Conservation (phyloP, 2,329 filamentous ascomycete genomes). For the Fusarium sp. region DNA sequence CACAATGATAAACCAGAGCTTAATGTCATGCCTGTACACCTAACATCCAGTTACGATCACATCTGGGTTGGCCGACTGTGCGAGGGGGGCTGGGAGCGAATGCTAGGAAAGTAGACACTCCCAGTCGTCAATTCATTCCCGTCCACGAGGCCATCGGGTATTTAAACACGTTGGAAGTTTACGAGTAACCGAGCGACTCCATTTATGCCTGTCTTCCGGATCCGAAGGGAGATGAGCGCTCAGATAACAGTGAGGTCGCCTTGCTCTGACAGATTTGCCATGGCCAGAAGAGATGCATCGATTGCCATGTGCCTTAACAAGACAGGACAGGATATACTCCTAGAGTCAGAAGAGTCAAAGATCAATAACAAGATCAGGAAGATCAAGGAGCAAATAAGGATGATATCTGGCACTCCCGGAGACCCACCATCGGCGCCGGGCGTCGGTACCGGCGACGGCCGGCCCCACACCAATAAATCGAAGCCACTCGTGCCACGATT, state of each 20-base stretch:
- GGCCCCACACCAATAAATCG: conserved; percentile 31
- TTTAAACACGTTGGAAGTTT: neutral
- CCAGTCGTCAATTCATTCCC: neutral
- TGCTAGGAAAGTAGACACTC: neutral
- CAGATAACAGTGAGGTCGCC: neutral
- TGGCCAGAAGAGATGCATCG: neutral
- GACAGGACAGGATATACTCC: neutral
- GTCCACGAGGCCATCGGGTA: too few species aligned
- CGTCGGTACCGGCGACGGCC: conserved; percentile 31
- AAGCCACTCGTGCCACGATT: conserved; percentile 32
- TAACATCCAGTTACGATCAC: neutral
- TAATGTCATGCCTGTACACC: too few species aligned
- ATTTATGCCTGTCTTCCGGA: neutral
- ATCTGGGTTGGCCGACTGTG: neutral
- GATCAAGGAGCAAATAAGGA: neutral
- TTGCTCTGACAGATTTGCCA: neutral
- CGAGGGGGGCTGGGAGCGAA: neutral
- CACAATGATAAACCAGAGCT: too few species aligned
- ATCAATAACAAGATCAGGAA: neutral
- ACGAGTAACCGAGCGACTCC: too few species aligned
- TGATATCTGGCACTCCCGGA: conserved; percentile 6
- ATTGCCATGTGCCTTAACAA: neutral
- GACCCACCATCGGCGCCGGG: conserved; percentile 22
- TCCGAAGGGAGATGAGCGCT: neutral
- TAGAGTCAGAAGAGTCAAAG: neutral